Base-by-base conservation (phyloP, 1,284 basidiomycete species). In the Heterobasidion irregulare region DNA sequence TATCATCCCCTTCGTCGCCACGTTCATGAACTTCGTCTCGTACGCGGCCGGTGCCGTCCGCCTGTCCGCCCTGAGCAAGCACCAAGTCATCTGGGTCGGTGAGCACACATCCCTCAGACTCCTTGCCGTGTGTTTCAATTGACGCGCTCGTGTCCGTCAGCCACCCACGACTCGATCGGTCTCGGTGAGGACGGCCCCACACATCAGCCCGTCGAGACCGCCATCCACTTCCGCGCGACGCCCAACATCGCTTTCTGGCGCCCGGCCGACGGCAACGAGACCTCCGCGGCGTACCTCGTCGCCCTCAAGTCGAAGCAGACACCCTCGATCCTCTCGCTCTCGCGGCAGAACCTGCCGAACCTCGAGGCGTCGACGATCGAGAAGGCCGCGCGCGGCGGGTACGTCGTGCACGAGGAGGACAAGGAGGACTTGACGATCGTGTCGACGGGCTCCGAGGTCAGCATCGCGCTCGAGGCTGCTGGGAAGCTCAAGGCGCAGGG, bases 111-210 rank as follows among this genome's bases (percentile, higher is more conserved):
- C 62, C 41, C 54, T n/a, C 18, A 33, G 33, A 18, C 26, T 46
- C 43, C 45, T 32, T 50, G 13, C 33, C 56, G 36, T 53, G 47
- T 47, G 26, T 34, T 57, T 26, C 33, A 13, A 44, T 3, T 12
- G 38, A 12, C n/a, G 5, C 70, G 58, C 64, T 64, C 56, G 53
- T 69, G 16, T 9, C 9, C 8, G 15, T 8, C 45, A 81, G 89
- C 88, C 45, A 93, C 91, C 52, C 91, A 94, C 72, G 92, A 94
- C 69, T 91, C 89, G 50, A 94, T 94, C 63, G 92, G 91, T 73
- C 86, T 94, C 53, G 91, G 92, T 62, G 94, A 98, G 73, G 94
- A 98, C 65, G 95, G 95, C 49, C 94, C 95, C 53, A 98, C 95
- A 52, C 94, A 98, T 72, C 94, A 97, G 72, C 94, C 94, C 57